phyloP scores from a whole-genome alignment of 345 rosid species.

The Aurinia saxatilis region DNA sequence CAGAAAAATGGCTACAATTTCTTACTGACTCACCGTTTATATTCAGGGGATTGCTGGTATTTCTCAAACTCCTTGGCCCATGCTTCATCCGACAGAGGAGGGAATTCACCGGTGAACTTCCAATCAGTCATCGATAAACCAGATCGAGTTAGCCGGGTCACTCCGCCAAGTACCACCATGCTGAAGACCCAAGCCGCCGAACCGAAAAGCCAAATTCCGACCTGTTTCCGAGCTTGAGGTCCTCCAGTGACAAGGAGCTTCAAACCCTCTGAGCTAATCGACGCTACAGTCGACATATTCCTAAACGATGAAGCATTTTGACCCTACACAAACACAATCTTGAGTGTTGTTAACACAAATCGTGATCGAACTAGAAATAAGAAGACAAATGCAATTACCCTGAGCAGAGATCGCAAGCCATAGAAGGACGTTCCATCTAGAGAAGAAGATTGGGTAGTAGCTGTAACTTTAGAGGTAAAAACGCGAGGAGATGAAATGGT shows the following conservation, averaged over 20 bases:
- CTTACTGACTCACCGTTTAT: conserved; percentile 56
- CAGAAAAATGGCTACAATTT: neutral
- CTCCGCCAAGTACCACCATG: conserved; percentile 87
- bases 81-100: conserved; percentile 76
- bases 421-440: conserved; percentile 29
- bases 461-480: conserved; percentile 16
- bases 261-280: conserved; percentile 48
- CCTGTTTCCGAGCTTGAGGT: conserved; percentile 72
- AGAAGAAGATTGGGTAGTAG: conserved; percentile 28
- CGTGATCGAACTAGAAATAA: too few species aligned
- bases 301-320: conserved; percentile 32
- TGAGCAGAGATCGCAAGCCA: conserved; percentile 42
- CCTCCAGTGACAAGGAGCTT: conserved; percentile 76
- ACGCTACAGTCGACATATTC: conserved; percentile 49
- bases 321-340: conserved; percentile 36
- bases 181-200: conserved; percentile 95
- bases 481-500: conserved; percentile 25
- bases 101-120: conserved; percentile 81
- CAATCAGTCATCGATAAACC: conserved; percentile 98
- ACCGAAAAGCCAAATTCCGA: conserved; percentile 91
- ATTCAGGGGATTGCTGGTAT: conserved; percentile 83
- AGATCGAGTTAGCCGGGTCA: conserved; percentile 77
- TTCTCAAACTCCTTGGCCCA: conserved; percentile 82
- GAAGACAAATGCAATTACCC: conserved; percentile 26
- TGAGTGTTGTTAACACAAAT: too few species aligned